phyloP scores from a whole-genome alignment of 495 filamentous ascomycete genomes.

The Penicillium coprophilum region DNA sequence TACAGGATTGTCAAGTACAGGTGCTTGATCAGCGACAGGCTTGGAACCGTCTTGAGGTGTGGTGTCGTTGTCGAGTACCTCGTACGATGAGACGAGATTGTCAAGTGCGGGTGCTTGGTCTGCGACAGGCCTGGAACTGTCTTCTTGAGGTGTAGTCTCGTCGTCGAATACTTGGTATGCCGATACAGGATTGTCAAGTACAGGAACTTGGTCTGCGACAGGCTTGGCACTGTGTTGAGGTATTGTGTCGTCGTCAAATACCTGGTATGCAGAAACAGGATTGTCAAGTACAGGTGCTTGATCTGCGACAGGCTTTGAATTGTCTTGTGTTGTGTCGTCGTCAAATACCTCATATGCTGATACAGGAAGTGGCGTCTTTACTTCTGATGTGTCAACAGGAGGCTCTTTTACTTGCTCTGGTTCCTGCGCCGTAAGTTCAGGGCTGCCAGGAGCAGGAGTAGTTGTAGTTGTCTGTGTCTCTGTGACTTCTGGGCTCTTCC shows the following conservation, averaged over 20 bases:
- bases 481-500: conserved; percentile 36
- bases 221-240: neutral
- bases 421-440: conserved; percentile 25
- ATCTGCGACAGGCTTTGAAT: neutral
- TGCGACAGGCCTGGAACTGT: neutral
- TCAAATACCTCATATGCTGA: conserved; percentile 9
- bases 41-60: neutral
- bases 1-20: neutral
- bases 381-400: conserved; percentile 26
- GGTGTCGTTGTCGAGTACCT: conserved; percentile 3
- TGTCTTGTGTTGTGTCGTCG: conserved; percentile 1
- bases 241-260: neutral
- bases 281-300: neutral
- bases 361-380: conserved; percentile 19
- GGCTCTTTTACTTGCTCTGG: conserved; percentile 25
- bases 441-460: conserved; percentile 28
- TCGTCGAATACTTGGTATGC: neutral
- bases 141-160: neutral
- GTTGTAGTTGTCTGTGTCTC: conserved; percentile 33
- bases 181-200: neutral
- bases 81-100: conserved; percentile 4
- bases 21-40: neutral
- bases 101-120: neutral
- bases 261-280: conserved; percentile 3
- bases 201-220: neutral